Base-by-base conservation (phyloP, 108 stramenopile species). In the Nitzschia palea region DNA sequence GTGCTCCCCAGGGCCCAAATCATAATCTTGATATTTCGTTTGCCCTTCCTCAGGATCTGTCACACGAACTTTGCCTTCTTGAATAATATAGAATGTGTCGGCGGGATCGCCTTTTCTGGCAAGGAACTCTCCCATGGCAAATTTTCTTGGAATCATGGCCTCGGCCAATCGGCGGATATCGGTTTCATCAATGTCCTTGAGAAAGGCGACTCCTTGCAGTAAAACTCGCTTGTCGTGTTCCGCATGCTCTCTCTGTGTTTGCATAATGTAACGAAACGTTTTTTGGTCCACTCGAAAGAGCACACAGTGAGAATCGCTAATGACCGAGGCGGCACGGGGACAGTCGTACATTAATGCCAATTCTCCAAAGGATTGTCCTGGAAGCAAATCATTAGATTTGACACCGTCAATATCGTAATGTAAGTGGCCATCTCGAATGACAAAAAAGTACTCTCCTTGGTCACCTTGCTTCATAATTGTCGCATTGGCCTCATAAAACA, bases 341-440 rank as follows among this genome's bases (percentile, higher is more conserved):
- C 82, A 81, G 65, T 88, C 89, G 80, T 96, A 96, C 69, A 96
- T 71, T 30, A 96, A 73, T 9, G 96, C 92, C 20, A 96, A 74
- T 76, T 96, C 96, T 58, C 96, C 96, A 71, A 96, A 94, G 31
- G 84, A 74, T 29, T 74, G 67, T 5, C 87, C 89, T n/a, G 55
- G 50, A 0, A 44, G 33, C 9, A 77, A 73, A 3, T 36, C 35
- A 22, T 86, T 89, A 15, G 93, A 86, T 26, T 80, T 72, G 0
- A 55, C 47, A 44, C 34, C 72, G 76, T 89, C 68, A 15, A 89
- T 83, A 36, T 77, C 31, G 65, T 82, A 90, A 9, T 56, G 62
- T 15, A 90, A 85, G 0, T 78, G 74, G 40, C 75, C 79, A 32
- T 67, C 68, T 66, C 77, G 56, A 29, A 91, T 48, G 47, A 91